Percentiles rank a stretch among this genome's conserved stretches.
These are phyloP conservation scores for Ganoderma sinense DNA, from an alignment of 1,284 basidiomycete species.

Conservation along the genomic window DNA sequence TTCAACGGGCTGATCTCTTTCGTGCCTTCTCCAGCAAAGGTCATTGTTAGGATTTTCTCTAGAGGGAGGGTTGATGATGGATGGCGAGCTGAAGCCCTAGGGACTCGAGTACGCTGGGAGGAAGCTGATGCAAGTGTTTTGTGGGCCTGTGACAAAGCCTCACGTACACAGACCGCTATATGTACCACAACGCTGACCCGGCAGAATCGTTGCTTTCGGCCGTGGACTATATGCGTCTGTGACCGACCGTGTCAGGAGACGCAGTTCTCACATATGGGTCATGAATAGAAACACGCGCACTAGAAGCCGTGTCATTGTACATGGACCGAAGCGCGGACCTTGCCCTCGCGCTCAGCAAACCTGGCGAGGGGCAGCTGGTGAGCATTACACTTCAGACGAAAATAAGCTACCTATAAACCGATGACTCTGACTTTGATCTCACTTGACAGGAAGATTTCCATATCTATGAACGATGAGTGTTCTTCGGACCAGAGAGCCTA, in stretches of 20 bases:
- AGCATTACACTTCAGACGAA: neutral
- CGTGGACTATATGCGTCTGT: neutral
- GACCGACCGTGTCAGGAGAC: neutral
- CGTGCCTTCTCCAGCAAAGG: neutral
- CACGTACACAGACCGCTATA: neutral
- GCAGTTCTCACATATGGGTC: neutral
- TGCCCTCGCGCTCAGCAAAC: neutral
- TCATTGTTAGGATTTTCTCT: neutral
- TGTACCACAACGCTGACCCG: neutral
- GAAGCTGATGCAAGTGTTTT: neutral
- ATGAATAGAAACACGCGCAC: neutral
- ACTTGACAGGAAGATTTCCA: too few relatives aligned
- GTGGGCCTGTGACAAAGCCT: neutral
- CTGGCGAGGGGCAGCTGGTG: neutral
- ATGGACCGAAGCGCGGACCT: neutral
- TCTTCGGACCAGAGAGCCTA: too few relatives aligned
- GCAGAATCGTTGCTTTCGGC: neutral
- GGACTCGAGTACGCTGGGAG: too few relatives aligned
- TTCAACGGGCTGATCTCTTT: neutral
- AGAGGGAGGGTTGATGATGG: neutral
- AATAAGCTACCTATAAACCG: too few relatives aligned
- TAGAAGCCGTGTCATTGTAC: neutral
- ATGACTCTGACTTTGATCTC: too few relatives aligned
- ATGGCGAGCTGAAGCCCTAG: neutral
- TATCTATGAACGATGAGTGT: too few relatives aligned